Evolutionary conservation across 129 eudicot genomes (phyloP).

Genomic region (Pseudognaphalium luteoalbum): DNA sequence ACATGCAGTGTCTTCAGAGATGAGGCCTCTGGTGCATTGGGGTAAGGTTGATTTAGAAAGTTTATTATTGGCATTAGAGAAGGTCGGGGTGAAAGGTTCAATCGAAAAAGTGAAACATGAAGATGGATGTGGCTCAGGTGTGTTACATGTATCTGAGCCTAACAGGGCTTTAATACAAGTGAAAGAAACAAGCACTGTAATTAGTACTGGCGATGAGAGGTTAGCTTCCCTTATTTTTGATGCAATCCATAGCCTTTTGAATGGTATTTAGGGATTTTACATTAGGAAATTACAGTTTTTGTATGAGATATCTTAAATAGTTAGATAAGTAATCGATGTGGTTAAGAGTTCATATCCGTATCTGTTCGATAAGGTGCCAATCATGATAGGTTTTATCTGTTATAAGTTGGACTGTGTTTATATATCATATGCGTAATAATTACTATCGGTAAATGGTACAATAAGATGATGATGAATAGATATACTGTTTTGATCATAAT

Average conservation of each 20-base stretch:
- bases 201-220: conserved; percentile 53
- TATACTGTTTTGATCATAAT: too few species aligned
- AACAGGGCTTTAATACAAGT: conserved; percentile 49
- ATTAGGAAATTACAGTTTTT: background rate
- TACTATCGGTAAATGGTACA: too few species aligned
- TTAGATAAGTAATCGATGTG: too few species aligned
- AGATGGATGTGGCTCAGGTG: conserved; percentile 34
- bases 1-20: conserved; percentile 8
- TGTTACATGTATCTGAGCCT: conserved; percentile 51
- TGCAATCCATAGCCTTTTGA: conserved; percentile 42
- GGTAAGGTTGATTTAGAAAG: conserved; percentile 48
- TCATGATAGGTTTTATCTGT: too few species aligned
- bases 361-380: too few species aligned
- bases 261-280: conserved; percentile 10
- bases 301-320: background rate
- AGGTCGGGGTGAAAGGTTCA: conserved; percentile 48
- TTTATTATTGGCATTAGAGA: conserved; percentile 41
- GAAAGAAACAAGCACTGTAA: conserved; percentile 38
- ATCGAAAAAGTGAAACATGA: conserved; percentile 36
- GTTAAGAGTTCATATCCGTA: too few species aligned
- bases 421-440: too few species aligned
- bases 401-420: too few species aligned
- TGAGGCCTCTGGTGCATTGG: conserved; percentile 42
- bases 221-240: conserved; percentile 43
- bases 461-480: too few species aligned